phyloP scores from a whole-genome alignment of 2,329 filamentous ascomycete genomes.

The Aureobasidium pullulans region DNA sequence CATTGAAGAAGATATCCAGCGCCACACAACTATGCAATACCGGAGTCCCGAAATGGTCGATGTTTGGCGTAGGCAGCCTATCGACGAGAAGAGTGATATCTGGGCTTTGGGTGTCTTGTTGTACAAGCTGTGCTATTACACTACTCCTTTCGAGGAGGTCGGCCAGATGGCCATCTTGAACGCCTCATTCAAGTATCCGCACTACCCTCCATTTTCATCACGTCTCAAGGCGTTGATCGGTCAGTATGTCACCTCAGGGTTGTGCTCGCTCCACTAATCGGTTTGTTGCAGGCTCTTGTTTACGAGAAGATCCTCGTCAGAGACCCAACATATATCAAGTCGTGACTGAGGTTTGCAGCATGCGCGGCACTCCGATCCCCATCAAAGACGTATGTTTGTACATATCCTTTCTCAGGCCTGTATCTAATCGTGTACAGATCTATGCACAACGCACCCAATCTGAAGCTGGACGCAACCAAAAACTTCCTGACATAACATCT shows the following conservation, averaged over 20 bases:
- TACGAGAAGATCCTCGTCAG: conserved; percentile 70
- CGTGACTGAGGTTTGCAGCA: conserved; percentile 73
- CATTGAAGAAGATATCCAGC: conserved; percentile 94
- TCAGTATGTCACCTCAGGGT: conserved; percentile 37
- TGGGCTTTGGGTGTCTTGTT: conserved; percentile 92
- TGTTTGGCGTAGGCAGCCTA: conserved; percentile 90
- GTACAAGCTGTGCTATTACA: conserved; percentile 99
- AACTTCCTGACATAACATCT: conserved; percentile 47
- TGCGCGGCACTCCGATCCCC: conserved; percentile 80
- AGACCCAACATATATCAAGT: conserved; percentile 95
- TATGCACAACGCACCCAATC: conserved; percentile 52
- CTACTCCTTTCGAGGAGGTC: conserved; percentile 95
- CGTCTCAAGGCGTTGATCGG: conserved; percentile 83
- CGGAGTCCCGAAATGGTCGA: conserved; percentile 98
- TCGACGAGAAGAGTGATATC: conserved; percentile 98
- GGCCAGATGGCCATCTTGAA: conserved; percentile 96
- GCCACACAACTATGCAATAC: conserved; percentile 95
- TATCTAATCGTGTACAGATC: conserved; percentile 33
- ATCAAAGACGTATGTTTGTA: conserved; percentile 71
- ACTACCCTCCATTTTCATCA: conserved; percentile 83
- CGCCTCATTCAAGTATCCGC: conserved; percentile 85
- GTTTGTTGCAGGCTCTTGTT: conserved; percentile 63
- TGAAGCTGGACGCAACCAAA: conserved; percentile 54
- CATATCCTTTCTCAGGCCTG: background rate
- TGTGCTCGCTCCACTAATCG: conserved; percentile 14